Percentiles rank a stretch among this genome's conserved stretches.
Conservation (phyloP, 2,329 filamentous ascomycete genomes). For the Amesomyces nigricolor region DNA sequence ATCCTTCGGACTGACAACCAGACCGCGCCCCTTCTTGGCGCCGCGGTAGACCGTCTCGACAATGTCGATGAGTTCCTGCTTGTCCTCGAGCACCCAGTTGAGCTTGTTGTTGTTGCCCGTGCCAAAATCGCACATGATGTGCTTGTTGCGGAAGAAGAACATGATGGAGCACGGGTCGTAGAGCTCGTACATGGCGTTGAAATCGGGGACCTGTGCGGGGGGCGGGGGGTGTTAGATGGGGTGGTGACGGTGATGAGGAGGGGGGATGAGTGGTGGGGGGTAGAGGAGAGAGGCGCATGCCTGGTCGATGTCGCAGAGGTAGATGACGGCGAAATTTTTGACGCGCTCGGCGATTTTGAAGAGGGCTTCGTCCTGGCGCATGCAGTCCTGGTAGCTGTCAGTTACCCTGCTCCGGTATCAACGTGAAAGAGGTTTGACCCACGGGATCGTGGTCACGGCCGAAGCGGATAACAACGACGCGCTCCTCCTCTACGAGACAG, state of each 20-base stretch:
- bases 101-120: constrained; percentile 99
- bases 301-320: constrained; percentile 51
- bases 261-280: background rate
- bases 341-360: constrained; percentile 90
- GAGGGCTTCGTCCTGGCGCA: constrained; percentile 81
- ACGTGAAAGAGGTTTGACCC: background rate
- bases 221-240: too few species aligned
- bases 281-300: background rate
- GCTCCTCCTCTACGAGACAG: constrained; percentile 66
- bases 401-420: background rate
- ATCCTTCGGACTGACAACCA: constrained; percentile 93
- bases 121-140: constrained; percentile 97
- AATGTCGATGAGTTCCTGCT: constrained; percentile 97
- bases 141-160: constrained; percentile 98
- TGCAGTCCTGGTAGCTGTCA: constrained; percentile 42
- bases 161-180: constrained; percentile 83
- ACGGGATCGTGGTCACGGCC: constrained; percentile 75
- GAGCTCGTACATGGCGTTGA: constrained; percentile 70
- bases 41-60: constrained; percentile 96
- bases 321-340: constrained; percentile 83
- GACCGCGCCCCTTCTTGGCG: constrained; percentile 95
- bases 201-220: constrained; percentile 23
- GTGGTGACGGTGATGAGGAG: too few species aligned
- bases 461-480: constrained; percentile 89
- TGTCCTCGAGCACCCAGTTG: constrained; percentile 94